Percentiles rank a stretch among this genome's conserved stretches.
phyloP scores from a whole-genome alignment of 352 stramenopile genomes.

The Globisporangium spiculum region DNA sequence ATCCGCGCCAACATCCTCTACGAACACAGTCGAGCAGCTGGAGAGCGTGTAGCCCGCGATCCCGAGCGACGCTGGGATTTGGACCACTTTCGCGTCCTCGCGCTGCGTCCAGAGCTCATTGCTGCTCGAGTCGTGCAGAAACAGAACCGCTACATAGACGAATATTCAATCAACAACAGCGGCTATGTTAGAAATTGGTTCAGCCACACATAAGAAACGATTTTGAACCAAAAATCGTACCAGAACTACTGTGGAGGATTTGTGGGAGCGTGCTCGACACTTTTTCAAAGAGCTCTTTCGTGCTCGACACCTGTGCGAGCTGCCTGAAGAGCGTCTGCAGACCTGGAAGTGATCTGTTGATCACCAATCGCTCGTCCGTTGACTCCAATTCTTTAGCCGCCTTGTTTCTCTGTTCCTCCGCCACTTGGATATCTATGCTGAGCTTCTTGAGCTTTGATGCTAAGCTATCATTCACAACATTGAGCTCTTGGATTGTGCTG shows the following conservation, averaged over 20 bases:
- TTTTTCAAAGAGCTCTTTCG: slow-evolving; percentile 44
- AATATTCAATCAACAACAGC: background rate
- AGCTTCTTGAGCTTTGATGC: background rate
- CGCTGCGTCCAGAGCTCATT: slow-evolving; percentile 71
- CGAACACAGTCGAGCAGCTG: slow-evolving; percentile 30
- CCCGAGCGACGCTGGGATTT: slow-evolving; percentile 50
- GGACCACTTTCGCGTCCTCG: slow-evolving; percentile 38
- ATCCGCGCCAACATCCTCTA: slow-evolving; percentile 40
- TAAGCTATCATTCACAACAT: background rate
- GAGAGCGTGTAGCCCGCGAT: slow-evolving; percentile 53
- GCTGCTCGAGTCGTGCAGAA: slow-evolving; percentile 53
- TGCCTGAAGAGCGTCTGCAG: slow-evolving; percentile 52
- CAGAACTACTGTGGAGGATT: slow-evolving; percentile 36
- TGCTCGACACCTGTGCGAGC: slow-evolving; percentile 27
- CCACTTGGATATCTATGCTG: background rate
- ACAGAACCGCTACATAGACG: slow-evolving; percentile 36
- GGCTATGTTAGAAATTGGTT: background rate
- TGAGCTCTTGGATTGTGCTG: background rate
- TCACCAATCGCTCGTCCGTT: background rate
- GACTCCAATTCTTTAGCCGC: background rate
- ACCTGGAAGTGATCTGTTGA: slow-evolving; percentile 18
- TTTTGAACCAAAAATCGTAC: slow-evolving; percentile 11
- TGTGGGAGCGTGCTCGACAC: slow-evolving; percentile 37
- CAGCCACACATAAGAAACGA: background rate
- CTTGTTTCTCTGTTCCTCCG: background rate